phyloP scores from a whole-genome alignment of 805 yeast species.

The Teunomyces panamensis region DNA sequence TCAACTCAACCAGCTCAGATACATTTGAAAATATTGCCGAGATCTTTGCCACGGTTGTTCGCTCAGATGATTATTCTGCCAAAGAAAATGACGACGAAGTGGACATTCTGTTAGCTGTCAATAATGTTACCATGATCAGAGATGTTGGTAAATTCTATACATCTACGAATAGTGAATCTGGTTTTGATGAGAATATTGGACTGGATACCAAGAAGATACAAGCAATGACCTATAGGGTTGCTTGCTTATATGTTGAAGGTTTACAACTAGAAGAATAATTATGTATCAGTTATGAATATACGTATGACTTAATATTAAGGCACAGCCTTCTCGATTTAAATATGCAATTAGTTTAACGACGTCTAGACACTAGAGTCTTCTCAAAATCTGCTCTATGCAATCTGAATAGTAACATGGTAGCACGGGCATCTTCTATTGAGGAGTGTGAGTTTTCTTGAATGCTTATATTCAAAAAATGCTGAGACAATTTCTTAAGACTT shows the following conservation, averaged over 20 bases:
- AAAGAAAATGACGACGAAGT: constrained; percentile 12
- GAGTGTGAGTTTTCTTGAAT: constrained; percentile 80
- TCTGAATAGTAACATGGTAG: constrained; percentile 79
- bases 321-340: background rate
- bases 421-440: constrained; percentile 87
- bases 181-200: constrained; percentile 8
- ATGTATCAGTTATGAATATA: background rate
- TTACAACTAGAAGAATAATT: constrained; percentile 28
- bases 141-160: constrained; percentile 6
- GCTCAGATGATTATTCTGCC: constrained; percentile 11
- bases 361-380: constrained; percentile 4
- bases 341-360: constrained; percentile 1
- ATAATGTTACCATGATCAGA: constrained; percentile 11
- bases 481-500: constrained; percentile 60
- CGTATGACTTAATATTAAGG: constrained; percentile 1
- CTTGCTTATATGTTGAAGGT: constrained; percentile 36
- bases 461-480: constrained; percentile 52
- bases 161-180: constrained; percentile 11
- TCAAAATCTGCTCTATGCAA: constrained; percentile 63
- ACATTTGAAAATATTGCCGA: constrained; percentile 26
- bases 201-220: constrained; percentile 21
- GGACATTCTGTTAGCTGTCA: constrained; percentile 15
- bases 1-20: constrained; percentile 26
- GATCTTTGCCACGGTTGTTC: constrained; percentile 15
- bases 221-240: constrained; percentile 36